Conservation (phyloP, 805 yeast genomes). For the Wickerhamomyces sydowiorum region DNA sequence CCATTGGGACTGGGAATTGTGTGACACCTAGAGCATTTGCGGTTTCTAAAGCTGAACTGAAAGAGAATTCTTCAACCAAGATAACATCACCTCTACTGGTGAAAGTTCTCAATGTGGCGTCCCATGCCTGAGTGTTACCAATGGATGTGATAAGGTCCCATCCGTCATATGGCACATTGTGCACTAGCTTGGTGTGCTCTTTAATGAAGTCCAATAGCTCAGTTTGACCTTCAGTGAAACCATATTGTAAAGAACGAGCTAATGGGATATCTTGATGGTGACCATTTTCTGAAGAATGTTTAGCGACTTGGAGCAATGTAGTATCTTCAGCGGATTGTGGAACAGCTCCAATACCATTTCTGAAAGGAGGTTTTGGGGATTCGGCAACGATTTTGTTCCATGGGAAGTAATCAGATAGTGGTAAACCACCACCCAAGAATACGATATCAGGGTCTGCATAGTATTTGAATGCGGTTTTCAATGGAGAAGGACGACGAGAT, state of each 20-base stretch:
- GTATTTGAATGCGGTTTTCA: slow-evolving; percentile 81
- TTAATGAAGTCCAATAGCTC: slow-evolving; percentile 61
- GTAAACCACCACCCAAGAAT: slow-evolving; percentile 94
- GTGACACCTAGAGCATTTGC: slow-evolving; percentile 67
- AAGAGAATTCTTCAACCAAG: slow-evolving; percentile 75
- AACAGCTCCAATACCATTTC: slow-evolving; percentile 67
- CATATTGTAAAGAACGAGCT: slow-evolving; percentile 87
- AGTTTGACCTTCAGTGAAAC: slow-evolving; percentile 75
- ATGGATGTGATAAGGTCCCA: slow-evolving; percentile 71
- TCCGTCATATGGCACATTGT: slow-evolving; percentile 44
- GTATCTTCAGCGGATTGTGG: slow-evolving; percentile 34
- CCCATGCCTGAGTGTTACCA: slow-evolving; percentile 93
- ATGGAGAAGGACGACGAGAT: slow-evolving; percentile 69
- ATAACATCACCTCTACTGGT: slow-evolving; percentile 76
- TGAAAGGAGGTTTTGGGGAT: slow-evolving; percentile 77
- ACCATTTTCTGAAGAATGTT: slow-evolving; percentile 36
- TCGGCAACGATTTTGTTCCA: slow-evolving; percentile 69
- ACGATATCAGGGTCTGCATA: slow-evolving; percentile 68
- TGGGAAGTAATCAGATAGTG: slow-evolving; percentile 88
- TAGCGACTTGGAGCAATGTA: slow-evolving; percentile 29
- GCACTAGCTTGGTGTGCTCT: slow-evolving; percentile 63
- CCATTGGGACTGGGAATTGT: slow-evolving; percentile 72
- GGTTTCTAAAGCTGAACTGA: slow-evolving; percentile 80
- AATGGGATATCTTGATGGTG: slow-evolving; percentile 62
- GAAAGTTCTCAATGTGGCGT: slow-evolving; percentile 73